phyloP scores from a whole-genome alignment of 495 filamentous ascomycete species.

The Talaromyces liani region DNA sequence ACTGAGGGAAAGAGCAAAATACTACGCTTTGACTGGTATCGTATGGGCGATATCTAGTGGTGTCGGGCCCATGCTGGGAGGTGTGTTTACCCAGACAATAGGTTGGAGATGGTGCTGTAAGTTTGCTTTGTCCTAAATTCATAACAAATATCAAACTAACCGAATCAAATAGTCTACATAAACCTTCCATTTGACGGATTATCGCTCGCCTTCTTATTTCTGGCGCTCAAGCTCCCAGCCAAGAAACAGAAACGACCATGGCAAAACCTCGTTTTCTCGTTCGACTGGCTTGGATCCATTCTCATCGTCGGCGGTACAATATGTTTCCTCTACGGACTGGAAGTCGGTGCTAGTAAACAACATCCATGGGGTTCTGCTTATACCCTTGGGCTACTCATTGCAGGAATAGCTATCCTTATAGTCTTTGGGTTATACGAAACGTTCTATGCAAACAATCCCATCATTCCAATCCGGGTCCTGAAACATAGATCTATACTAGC shows the following conservation, averaged over 20 bases:
- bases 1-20: slow-evolving; percentile 53
- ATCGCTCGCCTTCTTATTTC: slow-evolving; percentile 49
- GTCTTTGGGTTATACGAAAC: slow-evolving; percentile 26
- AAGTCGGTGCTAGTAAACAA: slow-evolving; percentile 48
- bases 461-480: slow-evolving; percentile 23
- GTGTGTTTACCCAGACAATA: slow-evolving; percentile 57
- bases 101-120: slow-evolving; percentile 19
- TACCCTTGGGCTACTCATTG: slow-evolving; percentile 33
- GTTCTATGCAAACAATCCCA: slow-evolving; percentile 14
- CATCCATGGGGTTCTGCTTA: slow-evolving; percentile 42
- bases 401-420: slow-evolving; percentile 18
- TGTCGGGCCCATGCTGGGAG: slow-evolving; percentile 71
- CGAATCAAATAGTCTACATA: slow-evolving; percentile 9
- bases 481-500: background rate
- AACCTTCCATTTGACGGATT: slow-evolving; percentile 52
- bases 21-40: slow-evolving; percentile 56
- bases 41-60: slow-evolving; percentile 73
- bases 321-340: slow-evolving; percentile 65
- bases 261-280: slow-evolving; percentile 52
- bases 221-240: slow-evolving; percentile 61
- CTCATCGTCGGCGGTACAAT: slow-evolving; percentile 58
- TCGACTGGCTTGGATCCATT: slow-evolving; percentile 62
- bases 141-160: slow-evolving; percentile 14
- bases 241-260: slow-evolving; percentile 42
- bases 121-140: slow-evolving; percentile 33